Evolutionary conservation across 116 monocot genomes (phyloP), one percentile per base, ranked within the genome.

Genomic region (Cymodocea nodosa): DNA sequence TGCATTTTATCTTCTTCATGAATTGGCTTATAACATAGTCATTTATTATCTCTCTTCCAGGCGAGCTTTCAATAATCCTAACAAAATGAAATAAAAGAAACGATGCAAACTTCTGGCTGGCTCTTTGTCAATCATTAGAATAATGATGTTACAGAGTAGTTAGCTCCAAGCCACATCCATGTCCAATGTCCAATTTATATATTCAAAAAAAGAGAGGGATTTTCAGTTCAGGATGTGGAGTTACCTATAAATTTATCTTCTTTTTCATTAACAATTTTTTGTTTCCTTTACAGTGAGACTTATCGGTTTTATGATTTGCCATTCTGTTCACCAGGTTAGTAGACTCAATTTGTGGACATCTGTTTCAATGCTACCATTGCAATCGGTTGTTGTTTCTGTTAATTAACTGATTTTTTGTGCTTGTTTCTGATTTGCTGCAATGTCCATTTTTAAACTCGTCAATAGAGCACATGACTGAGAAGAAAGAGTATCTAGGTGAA

Each of bases 401-500:
- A 23, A 4, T 15, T 2, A n/a, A 36, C 44, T 40, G 34, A 39
- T 23, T 18, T 15, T 30, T 5, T 49, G 5, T 73, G 58, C 14
- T 56, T 64, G 51, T 30, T 30, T 30, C n/a, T 30, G 30, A 30
- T 3, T 30, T 30, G 37, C n/a, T 57, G 49, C 6, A 11, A 25
- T 49, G 55, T 64, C 10, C 18, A 48, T 12, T 23, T 48, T 44
- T 19, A 50, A 44, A 64, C 63, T 64, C 39, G 49, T 52, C 15
- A 37, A 23, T 52, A 89, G 84, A 82, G 4, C 71, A 79, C 69
- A 71, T 82, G 51, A 73, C 57, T 60, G 89, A 84, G 44, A 89
- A 89, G 75, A 89, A 65, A 71, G 89, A 89, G 80, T 77, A 78
- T 34, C 73, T 89, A 8, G 89, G 89, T 18, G 89, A 89, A 78